Evolutionary conservation across 306 rosid species (phyloP).

Genomic region (Fragaria iinumae): DNA sequence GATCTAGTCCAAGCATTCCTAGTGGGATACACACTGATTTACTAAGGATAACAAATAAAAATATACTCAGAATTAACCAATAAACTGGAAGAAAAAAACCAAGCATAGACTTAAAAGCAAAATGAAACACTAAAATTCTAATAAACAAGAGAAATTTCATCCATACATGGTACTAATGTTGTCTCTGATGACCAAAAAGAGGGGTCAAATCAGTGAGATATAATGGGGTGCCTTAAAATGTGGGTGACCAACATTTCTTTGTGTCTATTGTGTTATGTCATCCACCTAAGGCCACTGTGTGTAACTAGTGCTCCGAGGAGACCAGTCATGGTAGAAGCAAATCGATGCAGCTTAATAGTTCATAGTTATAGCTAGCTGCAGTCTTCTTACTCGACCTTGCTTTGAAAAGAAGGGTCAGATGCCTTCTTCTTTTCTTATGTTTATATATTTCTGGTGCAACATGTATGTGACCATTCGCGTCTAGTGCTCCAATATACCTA

Average conservation of each 20-base stretch:
- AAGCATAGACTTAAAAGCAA: not conserved
- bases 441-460: not conserved
- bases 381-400: not conserved
- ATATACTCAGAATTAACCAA: not conserved
- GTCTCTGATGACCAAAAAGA: not conserved
- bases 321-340: slow-evolving; percentile 1
- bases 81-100: slow-evolving; percentile 12
- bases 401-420: not conserved
- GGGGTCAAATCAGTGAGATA: slow-evolving; percentile 26
- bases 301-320: slow-evolving; percentile 15
- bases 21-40: no score
- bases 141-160: not conserved
- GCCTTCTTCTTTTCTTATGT: not conserved
- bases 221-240: slow-evolving; percentile 32
- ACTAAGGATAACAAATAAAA: slow-evolving; percentile 12
- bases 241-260: slow-evolving; percentile 33
- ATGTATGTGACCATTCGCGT: not conserved
- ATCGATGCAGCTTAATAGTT: not conserved
- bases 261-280: slow-evolving; percentile 21
- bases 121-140: not conserved
- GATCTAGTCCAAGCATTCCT: not conserved
- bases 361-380: not conserved
- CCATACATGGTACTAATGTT: not conserved
- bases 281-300: slow-evolving; percentile 15
- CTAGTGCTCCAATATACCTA: slow-evolving; percentile 17